Conservation (phyloP, 2,329 filamentous ascomycete genomes). For the Orbilia blumenaviensis region DNA sequence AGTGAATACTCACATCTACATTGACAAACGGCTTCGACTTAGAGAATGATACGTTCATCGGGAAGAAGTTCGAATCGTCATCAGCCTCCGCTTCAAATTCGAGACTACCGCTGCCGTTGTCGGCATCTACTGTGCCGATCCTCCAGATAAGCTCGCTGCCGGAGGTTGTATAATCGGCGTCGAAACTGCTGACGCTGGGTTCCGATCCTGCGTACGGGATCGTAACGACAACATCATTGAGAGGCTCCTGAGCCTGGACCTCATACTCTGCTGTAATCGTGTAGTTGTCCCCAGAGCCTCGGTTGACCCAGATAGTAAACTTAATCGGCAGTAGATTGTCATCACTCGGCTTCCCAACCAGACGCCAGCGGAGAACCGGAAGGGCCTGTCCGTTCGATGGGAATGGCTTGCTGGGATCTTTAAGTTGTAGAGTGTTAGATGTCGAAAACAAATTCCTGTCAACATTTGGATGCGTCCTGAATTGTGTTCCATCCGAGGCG, state of each 20-base stretch:
- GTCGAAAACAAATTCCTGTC: conserved; percentile 87
- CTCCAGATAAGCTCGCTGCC: conserved; percentile 95
- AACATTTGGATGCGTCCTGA: conserved; percentile 95
- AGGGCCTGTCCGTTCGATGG: conserved; percentile 87
- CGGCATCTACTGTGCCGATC: conserved; percentile 83
- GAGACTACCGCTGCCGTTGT: conserved; percentile 84
- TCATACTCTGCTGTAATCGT: conserved; percentile 97
- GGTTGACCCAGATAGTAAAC: conserved; percentile 98
- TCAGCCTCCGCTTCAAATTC: conserved; percentile 91
- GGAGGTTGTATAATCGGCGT: conserved; percentile 91
- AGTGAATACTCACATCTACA: conserved; percentile 79
- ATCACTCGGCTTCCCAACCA: conserved; percentile 76
- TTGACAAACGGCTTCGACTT: conserved; percentile 88
- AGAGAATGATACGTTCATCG: conserved; percentile 89
- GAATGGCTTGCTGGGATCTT: conserved; percentile 86
- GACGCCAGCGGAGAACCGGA: conserved; percentile 89
- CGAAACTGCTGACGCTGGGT: conserved; percentile 88
- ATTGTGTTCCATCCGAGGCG: conserved; percentile 66
- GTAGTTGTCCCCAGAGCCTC: conserved; percentile 79
- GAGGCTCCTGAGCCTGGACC: conserved; percentile 75
- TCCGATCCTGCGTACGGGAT: conserved; percentile 89
- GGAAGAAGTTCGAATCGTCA: conserved; percentile 96
- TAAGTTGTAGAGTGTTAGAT: conserved; percentile 85
- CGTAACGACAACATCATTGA: conserved; percentile 84
- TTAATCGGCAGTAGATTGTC: conserved; percentile 85